phyloP scores from a whole-genome alignment of 129 eudicot genomes.

The Gnaphalium uliginosum region DNA sequence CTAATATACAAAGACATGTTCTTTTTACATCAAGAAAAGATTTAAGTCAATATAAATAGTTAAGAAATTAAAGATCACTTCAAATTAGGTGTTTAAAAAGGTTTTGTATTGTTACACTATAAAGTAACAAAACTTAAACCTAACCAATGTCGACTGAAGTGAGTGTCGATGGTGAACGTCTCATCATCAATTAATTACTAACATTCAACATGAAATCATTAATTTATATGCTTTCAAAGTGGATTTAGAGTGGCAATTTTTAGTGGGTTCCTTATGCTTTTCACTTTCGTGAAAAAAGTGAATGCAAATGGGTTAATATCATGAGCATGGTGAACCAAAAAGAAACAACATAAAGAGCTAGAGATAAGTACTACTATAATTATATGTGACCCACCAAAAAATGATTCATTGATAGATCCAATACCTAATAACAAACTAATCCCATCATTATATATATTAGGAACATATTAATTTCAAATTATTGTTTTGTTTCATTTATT shows the following conservation, averaged over 20 bases:
- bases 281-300: constrained; percentile 28
- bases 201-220: neutral
- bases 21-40: no score
- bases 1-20: no score
- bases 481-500: neutral
- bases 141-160: neutral
- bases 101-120: neutral
- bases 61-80: no score
- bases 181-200: neutral
- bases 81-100: neutral
- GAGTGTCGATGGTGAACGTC: neutral
- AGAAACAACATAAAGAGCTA: constrained; percentile 40
- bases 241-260: constrained; percentile 22
- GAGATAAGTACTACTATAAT: constrained; percentile 39
- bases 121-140: neutral
- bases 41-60: no score
- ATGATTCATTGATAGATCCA: neutral
- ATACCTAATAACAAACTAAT: constrained; percentile 7
- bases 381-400: constrained; percentile 13
- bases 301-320: constrained; percentile 21
- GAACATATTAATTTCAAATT: neutral
- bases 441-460: constrained; percentile 5
- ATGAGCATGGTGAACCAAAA: constrained; percentile 36
- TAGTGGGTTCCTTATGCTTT: constrained; percentile 25
- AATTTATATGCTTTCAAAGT: constrained; percentile 18